Evolutionary conservation across 1,284 basidiomycete species (phyloP), one percentile per base, ranked within the genome.

Genomic region (Exobasidium rhododendri): DNA sequence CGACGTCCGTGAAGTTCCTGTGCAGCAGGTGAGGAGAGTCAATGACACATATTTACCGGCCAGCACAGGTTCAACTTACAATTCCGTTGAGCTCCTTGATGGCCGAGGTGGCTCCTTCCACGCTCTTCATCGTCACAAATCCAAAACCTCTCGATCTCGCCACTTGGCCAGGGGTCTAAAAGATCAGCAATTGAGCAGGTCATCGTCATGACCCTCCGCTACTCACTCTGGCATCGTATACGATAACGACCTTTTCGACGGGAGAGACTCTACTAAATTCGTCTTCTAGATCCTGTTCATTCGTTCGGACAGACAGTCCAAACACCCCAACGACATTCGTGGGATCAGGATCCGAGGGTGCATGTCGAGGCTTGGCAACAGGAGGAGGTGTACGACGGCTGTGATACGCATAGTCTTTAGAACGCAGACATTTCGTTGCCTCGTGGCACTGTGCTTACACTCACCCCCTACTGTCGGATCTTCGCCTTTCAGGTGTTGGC

Each of bases 131-230:
- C 67, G 89, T 89, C 80, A 98, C 92, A 81, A 98, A 98, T 44
- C 94, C 94, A 73, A 98, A 98, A 78, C 93, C 96, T 69, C 94
- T 90, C 59, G 94, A 97, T 62, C 96, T 89, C 78, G 93, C 92
- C 52, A 92, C 91, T 90, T 94, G n/a, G 6, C 4, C n/a, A 24
- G n/a, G 20, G 7, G 13, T 14, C 3, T 5, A 60, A n/a, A 14
- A 26, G 50, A 56, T 20, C 29, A 55, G 10, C 14, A 52, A 46
- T 20, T 29, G 24, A 54, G 35, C 24, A n/a, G 17, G 11, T n/a
- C 10, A 17, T 11, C 14, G 47, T 29, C 17, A 28, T 22, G n/a
- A 31, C 26, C 13, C 26, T 5, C 17, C n/a, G n/a, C 6, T 24
- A 59, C 64, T 60, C 78, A 96, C 93, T 77, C 94, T 84, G 81